Base-by-base conservation (phyloP, 1,139 yeast genomes). In the Saccharomyces hybrid region DNA sequence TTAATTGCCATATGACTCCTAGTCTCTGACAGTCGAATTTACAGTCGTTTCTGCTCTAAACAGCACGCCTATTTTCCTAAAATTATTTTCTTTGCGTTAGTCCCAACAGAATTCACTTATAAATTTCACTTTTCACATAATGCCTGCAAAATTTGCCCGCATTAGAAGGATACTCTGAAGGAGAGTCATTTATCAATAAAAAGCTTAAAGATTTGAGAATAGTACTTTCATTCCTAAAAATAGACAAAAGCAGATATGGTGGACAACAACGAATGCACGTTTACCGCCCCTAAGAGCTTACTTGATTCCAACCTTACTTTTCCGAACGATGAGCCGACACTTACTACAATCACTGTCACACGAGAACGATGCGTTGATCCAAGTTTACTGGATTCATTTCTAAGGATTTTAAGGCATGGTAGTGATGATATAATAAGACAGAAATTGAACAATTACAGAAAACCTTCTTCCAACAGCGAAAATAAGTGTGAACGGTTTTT, bases 371-470 rank as follows among this genome's bases (percentile, higher is more conserved):
- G 82, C 54, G 57, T 74, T 5, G 64, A 71, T 11, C 73, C 74
- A 2, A 70, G 70, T 28, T 70, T 78, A 0, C 63, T 78, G 1
- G 69, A 76, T 50, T 65, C 75, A 11, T 78, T 78, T 56, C 60
- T 78, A 31, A 65, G 71, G 27, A 56, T 71, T 1, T 70, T 79
- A n/a, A 67, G 82, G 57, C 67, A 67, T 51, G 67, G 71, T 2
- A 70, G 75, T 38, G 82, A 78, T 57, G 81, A 78, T 59, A 73
- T 72, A 2, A 60, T 78, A 0, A 70, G 64, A 38, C 74, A 75
- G 47, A 65, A 73, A 44, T 56, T 78, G 32, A 75, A 77, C 52
- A 71, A 74, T 11, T 64, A 61, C 49, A 46, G 49, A 1, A 57
- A 56, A 27, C 16, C 32, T 20, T 20, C 23, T 52, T n/a, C 51